A percentile compares a stretch with the other conserved stretches of the same genome.
Evolutionary conservation across 306 rosid genomes (phyloP).

Genomic region (Vachellia collinsii): DNA sequence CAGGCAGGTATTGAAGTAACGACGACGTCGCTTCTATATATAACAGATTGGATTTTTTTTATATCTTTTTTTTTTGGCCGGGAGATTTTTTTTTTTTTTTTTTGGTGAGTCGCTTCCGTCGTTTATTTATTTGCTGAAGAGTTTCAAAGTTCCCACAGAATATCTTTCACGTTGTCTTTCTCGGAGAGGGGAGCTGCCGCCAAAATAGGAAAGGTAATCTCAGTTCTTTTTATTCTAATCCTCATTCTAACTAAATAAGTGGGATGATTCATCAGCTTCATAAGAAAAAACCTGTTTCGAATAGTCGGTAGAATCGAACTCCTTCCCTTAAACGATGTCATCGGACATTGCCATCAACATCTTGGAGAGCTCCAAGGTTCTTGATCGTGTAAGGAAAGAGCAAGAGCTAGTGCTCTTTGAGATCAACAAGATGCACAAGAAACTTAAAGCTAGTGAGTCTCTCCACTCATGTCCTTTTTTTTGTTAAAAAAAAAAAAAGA

Average conservation of each 20-base stretch:
- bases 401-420: slow-evolving; percentile 69
- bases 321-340: slow-evolving; percentile 56
- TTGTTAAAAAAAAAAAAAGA: too few species aligned
- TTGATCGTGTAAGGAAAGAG: slow-evolving; percentile 86
- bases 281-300: not conserved
- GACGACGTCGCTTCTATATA: slow-evolving; percentile 5
- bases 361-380: slow-evolving; percentile 76
- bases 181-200: not conserved
- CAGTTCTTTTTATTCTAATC: not conserved
- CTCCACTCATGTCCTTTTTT: not conserved
- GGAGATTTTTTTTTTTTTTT: not conserved
- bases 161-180: not conserved
- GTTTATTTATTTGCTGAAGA: not conserved
- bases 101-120: too few species aligned
- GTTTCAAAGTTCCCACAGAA: not conserved
- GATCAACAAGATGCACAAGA: slow-evolving; percentile 91
- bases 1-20: not conserved
- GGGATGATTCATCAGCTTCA: not conserved
- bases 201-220: slow-evolving; percentile 7
- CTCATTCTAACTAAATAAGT: not conserved
- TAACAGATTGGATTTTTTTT: too few species aligned
- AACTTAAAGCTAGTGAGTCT: slow-evolving; percentile 70
- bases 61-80: too few species aligned
- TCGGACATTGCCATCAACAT: slow-evolving; percentile 64
- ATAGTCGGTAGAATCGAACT: slow-evolving; percentile 28